A percentile compares a stretch with the other conserved stretches of the same genome.
phyloP scores from a whole-genome alignment of 352 stramenopile genomes.

The Sclerospora graminicola region DNA sequence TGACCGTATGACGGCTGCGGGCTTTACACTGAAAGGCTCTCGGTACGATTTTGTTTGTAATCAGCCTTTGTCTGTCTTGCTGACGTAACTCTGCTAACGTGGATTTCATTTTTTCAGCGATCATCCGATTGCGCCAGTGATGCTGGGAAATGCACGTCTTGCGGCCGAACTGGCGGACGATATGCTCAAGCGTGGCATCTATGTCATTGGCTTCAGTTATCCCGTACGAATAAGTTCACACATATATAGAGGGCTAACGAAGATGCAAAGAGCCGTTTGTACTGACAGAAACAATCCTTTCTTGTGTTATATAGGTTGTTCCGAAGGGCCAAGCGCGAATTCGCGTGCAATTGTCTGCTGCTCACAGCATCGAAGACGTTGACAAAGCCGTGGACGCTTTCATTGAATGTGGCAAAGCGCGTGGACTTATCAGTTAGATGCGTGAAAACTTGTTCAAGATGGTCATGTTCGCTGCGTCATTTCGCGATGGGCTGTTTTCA shows the following conservation, averaged over 20 bases:
- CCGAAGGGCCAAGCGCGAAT: conserved; percentile 89
- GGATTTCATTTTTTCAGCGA: conserved; percentile 31
- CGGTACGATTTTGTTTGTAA: conserved; percentile 19
- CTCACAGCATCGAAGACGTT: conserved; percentile 87
- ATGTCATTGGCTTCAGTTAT: conserved; percentile 93
- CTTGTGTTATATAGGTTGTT: conserved; percentile 50
- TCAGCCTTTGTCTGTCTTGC: neutral
- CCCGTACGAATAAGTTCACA: conserved; percentile 41
- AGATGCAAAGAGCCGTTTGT: neutral
- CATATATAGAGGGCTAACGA: neutral
- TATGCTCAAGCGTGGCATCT: conserved; percentile 90
- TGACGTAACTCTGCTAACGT: conserved; percentile 1
- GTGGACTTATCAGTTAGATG: conserved; percentile 46
- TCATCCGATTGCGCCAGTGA: conserved; percentile 87
- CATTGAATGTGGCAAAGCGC: conserved; percentile 83
- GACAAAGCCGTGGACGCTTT: conserved; percentile 89
- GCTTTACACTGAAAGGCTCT: conserved; percentile 85
- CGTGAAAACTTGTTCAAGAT: neutral
- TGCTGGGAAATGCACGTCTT: conserved; percentile 87
- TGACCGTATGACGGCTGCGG: conserved; percentile 83
- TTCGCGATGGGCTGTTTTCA: too few relatives aligned
- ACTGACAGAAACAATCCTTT: neutral
- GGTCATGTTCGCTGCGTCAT: too few relatives aligned
- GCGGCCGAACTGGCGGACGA: conserved; percentile 85
- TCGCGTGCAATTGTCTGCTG: conserved; percentile 86